A percentile compares a stretch with the other conserved stretches of the same genome.
phyloP scores from a whole-genome alignment of 2,329 filamentous ascomycete genomes.

The Raffaelea deltoideospora region DNA sequence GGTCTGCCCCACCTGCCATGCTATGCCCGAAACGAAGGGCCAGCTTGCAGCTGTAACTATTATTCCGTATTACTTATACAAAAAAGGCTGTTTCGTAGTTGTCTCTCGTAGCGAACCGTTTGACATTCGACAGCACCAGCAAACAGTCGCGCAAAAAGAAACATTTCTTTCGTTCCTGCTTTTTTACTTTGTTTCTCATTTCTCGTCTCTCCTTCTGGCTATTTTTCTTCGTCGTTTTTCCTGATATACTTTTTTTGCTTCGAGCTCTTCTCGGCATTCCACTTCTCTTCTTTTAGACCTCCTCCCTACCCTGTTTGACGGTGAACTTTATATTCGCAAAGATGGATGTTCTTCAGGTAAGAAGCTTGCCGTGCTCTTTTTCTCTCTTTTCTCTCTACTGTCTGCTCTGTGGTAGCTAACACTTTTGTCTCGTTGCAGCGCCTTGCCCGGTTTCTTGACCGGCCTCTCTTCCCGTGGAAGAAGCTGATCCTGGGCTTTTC shows the following conservation, averaged over 20 bases:
- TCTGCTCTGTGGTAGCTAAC: not conserved
- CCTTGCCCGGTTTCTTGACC: slow-evolving; percentile 76
- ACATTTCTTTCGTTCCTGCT: too few relatives aligned
- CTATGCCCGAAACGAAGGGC: too few relatives aligned
- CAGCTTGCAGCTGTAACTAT: too few relatives aligned
- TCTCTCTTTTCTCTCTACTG: slow-evolving; percentile 11
- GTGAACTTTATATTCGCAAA: slow-evolving; percentile 8
- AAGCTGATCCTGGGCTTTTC: slow-evolving; percentile 90
- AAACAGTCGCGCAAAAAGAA: too few relatives aligned
- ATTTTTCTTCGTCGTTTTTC: not conserved
- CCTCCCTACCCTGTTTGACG: slow-evolving; percentile 1
- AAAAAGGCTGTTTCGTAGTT: too few relatives aligned
- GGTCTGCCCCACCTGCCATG: too few relatives aligned
- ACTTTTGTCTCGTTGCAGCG: slow-evolving; percentile 25
- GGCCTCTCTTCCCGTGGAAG: slow-evolving; percentile 94
- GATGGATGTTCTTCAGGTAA: slow-evolving; percentile 31
- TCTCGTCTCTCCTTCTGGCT: not conserved
- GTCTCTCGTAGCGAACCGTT: too few relatives aligned
- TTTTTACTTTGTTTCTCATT: too few relatives aligned
- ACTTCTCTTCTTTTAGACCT: not conserved
- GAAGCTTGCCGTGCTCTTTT: not conserved
- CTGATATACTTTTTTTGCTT: not conserved
- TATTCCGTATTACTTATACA: too few relatives aligned
- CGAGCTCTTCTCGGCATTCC: not conserved
- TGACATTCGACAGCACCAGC: too few relatives aligned